phyloP scores from a whole-genome alignment of 768 basidiomycete genomes.

The Boletus fagicola region DNA sequence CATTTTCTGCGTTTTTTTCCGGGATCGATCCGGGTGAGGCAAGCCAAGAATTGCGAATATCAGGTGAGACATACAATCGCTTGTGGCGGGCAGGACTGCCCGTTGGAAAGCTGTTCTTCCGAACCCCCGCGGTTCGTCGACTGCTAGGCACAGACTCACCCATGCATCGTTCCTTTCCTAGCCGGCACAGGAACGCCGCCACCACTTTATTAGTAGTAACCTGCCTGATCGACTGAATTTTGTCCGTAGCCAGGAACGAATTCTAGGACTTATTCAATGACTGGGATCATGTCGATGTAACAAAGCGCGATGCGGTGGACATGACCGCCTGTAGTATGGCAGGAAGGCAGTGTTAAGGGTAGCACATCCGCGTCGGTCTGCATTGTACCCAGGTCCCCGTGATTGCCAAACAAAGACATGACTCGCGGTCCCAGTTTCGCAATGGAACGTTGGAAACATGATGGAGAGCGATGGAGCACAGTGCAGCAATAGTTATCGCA shows the following conservation, averaged over 20 bases:
- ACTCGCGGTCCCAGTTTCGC: neutral
- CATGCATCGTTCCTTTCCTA: neutral
- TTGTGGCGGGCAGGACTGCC: neutral
- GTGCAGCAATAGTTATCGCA: neutral
- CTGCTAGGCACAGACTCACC: neutral
- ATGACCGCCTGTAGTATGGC: neutral
- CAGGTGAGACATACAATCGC: neutral
- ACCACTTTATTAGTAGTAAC: too few relatives aligned
- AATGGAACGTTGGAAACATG: neutral
- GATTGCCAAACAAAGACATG: neutral
- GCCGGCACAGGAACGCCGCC: neutral
- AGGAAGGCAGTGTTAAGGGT: constrained; percentile 10
- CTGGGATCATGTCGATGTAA: neutral
- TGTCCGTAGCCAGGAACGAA: neutral
- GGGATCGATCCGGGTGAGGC: neutral
- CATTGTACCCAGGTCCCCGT: too few relatives aligned
- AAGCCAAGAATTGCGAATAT: neutral
- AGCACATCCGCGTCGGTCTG: neutral
- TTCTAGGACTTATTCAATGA: neutral
- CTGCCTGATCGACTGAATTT: neutral
- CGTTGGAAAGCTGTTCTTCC: neutral
- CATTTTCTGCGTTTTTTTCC: neutral
- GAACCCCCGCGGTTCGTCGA: neutral
- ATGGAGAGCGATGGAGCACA: neutral
- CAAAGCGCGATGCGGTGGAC: neutral